phyloP scores from a whole-genome alignment of 179 eudicot genomes.

The Silene coronaria region DNA sequence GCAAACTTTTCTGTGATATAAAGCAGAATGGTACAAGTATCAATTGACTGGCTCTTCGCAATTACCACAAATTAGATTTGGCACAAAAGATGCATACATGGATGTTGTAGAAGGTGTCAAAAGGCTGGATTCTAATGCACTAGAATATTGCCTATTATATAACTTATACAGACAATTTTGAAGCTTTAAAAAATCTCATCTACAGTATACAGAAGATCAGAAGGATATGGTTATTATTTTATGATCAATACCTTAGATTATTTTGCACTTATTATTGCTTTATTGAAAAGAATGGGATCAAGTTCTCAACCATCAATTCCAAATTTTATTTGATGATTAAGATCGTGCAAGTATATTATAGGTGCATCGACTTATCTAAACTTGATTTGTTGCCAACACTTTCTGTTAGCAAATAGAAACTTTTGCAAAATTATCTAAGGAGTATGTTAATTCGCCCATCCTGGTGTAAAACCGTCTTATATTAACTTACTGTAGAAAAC shows the following conservation, averaged over 20 bases:
- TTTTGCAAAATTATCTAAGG: neutral
- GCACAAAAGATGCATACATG: constrained; percentile 14
- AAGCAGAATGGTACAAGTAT: constrained; percentile 10
- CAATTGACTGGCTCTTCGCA: constrained; percentile 18
- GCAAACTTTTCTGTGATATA: neutral
- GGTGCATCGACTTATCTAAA: constrained; percentile 27
- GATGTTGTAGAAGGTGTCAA: constrained; percentile 14
- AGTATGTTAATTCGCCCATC: neutral
- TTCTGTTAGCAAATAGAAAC: constrained; percentile 18
- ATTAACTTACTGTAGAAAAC: neutral
- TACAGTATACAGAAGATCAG: constrained; percentile 8
- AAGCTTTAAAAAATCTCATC: neutral
- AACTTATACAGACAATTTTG: neutral
- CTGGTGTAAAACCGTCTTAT: neutral
- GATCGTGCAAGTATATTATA: constrained; percentile 21
- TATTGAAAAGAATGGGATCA: constrained; percentile 23
- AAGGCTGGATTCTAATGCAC: constrained; percentile 20
- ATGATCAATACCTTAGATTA: constrained; percentile 1
- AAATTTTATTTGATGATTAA: neutral
- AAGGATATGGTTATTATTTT: constrained; percentile 14
- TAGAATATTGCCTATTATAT: neutral
- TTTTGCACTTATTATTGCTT: constrained; percentile 16
- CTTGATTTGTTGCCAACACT: constrained; percentile 19
- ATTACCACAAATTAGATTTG: constrained; percentile 12
- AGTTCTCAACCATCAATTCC: constrained; percentile 18